Conservation (phyloP, 2,329 filamentous ascomycete genomes). For the Aspergillus amoenus region DNA sequence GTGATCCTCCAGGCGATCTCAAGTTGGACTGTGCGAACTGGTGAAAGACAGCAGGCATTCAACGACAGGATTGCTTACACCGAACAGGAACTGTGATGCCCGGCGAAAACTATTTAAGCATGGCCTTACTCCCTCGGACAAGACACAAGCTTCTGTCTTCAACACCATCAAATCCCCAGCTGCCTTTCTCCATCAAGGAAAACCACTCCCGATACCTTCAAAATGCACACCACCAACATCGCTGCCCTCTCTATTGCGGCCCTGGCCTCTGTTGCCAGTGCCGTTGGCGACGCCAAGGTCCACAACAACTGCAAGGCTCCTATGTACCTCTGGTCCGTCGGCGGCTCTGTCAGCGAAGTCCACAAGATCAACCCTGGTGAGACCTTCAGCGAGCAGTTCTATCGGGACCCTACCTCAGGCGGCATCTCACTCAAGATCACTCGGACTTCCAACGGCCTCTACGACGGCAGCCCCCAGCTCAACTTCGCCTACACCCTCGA, state of each 20-base stretch:
- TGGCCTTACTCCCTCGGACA: neutral
- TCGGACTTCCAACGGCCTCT: constrained; percentile 34
- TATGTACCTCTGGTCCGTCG: constrained; percentile 43
- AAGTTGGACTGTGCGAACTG: neutral
- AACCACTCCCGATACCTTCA: constrained; percentile 7
- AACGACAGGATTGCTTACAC: neutral
- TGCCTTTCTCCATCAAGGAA: neutral
- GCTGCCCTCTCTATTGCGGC: constrained; percentile 30
- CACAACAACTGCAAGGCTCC: constrained; percentile 38
- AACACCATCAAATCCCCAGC: neutral
- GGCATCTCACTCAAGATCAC: constrained; percentile 47
- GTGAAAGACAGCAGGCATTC: neutral
- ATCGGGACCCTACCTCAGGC: constrained; percentile 37
- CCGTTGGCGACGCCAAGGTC: constrained; percentile 39
- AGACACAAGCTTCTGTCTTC: neutral
- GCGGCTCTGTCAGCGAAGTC: constrained; percentile 29
- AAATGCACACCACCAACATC: constrained; percentile 35
- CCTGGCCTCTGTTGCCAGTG: constrained; percentile 32
- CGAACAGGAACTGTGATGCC: neutral
- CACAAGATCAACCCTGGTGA: constrained; percentile 32
- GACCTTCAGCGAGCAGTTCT: constrained; percentile 37
- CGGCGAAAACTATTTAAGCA: constrained; percentile 8
- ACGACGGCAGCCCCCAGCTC: constrained; percentile 37
- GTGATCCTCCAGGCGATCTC: neutral
- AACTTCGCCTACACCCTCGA: constrained; percentile 44